Evolutionary conservation across 176 grass and related monocot genomes (phyloP).

Genomic region (Sorghum bicolor): Sorghum_bicolor_NCBIv3 NC_012875.2:57134001-57134500

Average conservation of each 20-base stretch:
- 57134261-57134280: conserved; percentile 7
- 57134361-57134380: neutral
- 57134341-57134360: neutral
- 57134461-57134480: neutral
- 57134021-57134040: conserved; percentile 45
- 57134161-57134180: neutral
- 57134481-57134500: conserved; percentile 24
- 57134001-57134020: conserved; percentile 39
- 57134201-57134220: conserved; percentile 20
- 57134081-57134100: neutral
- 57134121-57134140: neutral
- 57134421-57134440: neutral
- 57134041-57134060: conserved; percentile 39
- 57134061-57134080: conserved; percentile 44
- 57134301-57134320: conserved; percentile 27
- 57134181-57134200: conserved; percentile 20
- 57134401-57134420: conserved; percentile 18
- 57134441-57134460: neutral
- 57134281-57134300: conserved; percentile 8
- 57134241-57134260: conserved; percentile 6
- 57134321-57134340: neutral
- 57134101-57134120: neutral
- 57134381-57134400: neutral
- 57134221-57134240: conserved; percentile 16
- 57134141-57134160: neutral